phyloP scores from a whole-genome alignment of 192 early-diverging fungal genomes.

The Linnemannia exigua region DNA sequence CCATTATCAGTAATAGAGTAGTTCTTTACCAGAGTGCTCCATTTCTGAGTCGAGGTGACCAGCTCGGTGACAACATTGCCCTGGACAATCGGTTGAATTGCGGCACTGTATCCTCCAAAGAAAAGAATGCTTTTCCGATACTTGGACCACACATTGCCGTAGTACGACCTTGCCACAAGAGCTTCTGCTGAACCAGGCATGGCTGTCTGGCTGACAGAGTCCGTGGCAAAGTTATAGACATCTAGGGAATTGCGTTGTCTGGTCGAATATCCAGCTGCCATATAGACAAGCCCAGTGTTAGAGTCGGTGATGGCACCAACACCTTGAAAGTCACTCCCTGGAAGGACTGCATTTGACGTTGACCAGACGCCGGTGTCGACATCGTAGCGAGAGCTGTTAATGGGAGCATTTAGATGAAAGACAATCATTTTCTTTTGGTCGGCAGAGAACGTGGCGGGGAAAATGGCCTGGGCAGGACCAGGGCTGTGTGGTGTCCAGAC shows the following conservation, averaged over 20 bases:
- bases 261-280: slow-evolving; percentile 29
- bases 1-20: too few species aligned
- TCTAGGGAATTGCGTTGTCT: slow-evolving; percentile 14
- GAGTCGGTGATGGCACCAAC: slow-evolving; percentile 28
- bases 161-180: slow-evolving; percentile 27
- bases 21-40: slow-evolving; percentile 26
- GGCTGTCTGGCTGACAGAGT: neutral
- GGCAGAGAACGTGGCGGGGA: slow-evolving; percentile 25
- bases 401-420: slow-evolving; percentile 10
- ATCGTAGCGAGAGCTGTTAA: slow-evolving; percentile 17
- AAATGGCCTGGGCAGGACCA: slow-evolving; percentile 25
- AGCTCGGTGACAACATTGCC: slow-evolving; percentile 31
- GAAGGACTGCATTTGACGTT: neutral
- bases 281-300: slow-evolving; percentile 31
- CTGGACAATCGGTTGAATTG: neutral
- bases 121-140: slow-evolving; percentile 36
- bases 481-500: slow-evolving; percentile 27
- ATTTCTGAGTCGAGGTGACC: slow-evolving; percentile 17
- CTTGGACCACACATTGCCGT: slow-evolving; percentile 17
- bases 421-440: slow-evolving; percentile 42
- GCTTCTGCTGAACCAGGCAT: neutral
- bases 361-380: slow-evolving; percentile 19
- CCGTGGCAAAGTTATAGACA: slow-evolving; percentile 18
- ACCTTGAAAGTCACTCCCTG: slow-evolving; percentile 18
- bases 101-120: slow-evolving; percentile 42